phyloP scores from a whole-genome alignment of 2,329 filamentous ascomycete species.

The Alternaria conjuncta region DNA sequence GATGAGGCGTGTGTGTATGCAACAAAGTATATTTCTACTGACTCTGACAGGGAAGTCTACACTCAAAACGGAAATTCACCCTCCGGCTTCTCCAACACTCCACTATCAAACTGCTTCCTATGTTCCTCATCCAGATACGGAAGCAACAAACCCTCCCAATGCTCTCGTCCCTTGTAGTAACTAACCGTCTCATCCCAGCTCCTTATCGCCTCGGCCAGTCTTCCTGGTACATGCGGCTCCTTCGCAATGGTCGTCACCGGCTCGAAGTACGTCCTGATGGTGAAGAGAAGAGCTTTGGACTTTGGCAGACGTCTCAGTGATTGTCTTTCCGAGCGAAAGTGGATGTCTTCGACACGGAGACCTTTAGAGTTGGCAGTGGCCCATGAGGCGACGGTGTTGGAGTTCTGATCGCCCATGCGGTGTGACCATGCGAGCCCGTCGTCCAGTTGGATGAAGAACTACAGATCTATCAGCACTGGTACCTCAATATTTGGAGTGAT shows the following conservation, averaged over 20 bases:
- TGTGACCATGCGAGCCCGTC: slow-evolving; percentile 2
- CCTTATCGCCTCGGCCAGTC: background rate
- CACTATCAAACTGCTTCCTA: background rate
- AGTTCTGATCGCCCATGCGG: slow-evolving; percentile 3
- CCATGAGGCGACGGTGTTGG: background rate
- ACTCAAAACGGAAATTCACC: background rate
- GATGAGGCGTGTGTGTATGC: background rate
- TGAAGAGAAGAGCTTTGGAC: background rate
- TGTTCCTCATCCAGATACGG: slow-evolving; percentile 2
- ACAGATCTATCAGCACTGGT: background rate
- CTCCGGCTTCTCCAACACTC: background rate
- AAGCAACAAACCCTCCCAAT: background rate
- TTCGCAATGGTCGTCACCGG: background rate
- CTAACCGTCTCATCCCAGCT: background rate
- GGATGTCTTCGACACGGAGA: slow-evolving; percentile 1
- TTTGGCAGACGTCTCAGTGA: background rate
- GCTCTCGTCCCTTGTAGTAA: slow-evolving; percentile 1
- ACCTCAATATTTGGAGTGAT: background rate
- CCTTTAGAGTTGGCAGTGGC: background rate
- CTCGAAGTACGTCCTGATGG: slow-evolving; percentile 1
- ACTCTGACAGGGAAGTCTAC: background rate
- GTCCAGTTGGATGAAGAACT: slow-evolving; percentile 4
- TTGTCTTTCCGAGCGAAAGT: background rate
- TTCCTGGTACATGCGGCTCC: slow-evolving; percentile 2
- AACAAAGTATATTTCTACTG: background rate